Conservation (phyloP, 2,329 filamentous ascomycete species). For the Trematosphaeria pertusa region DNA sequence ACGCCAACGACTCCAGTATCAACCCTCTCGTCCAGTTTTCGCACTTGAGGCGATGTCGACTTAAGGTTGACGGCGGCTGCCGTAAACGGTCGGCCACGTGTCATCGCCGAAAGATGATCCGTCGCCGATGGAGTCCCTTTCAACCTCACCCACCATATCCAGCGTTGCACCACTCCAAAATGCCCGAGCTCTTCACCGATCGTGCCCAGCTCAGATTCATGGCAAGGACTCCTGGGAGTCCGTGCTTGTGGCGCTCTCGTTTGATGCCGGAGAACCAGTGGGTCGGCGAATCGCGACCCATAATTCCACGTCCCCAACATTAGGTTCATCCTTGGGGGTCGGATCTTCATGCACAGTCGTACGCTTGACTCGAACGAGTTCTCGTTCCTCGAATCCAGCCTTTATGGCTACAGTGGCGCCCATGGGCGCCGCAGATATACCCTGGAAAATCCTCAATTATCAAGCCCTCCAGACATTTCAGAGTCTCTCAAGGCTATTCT, state of each 20-base stretch:
- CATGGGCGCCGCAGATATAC: slow-evolving; percentile 34
- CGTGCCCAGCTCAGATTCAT: background rate
- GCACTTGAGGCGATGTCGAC: too few species aligned
- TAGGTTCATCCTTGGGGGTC: background rate
- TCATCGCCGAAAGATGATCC: too few species aligned
- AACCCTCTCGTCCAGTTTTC: too few species aligned
- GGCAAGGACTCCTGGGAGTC: slow-evolving; percentile 12
- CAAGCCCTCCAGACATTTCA: slow-evolving; percentile 4
- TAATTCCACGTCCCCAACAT: slow-evolving; percentile 19
- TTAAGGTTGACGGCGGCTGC: too few species aligned
- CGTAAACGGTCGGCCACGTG: too few species aligned
- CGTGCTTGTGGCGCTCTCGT: slow-evolving; percentile 12
- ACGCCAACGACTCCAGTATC: too few species aligned
- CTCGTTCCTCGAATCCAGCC: slow-evolving; percentile 36
- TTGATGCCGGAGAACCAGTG: slow-evolving; percentile 15
- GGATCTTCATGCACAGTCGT: slow-evolving; percentile 7
- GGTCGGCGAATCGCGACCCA: slow-evolving; percentile 26
- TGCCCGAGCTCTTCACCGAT: slow-evolving; percentile 8
- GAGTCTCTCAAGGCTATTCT: background rate
- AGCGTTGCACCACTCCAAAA: too few species aligned
- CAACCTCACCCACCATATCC: too few species aligned
- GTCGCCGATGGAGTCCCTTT: too few species aligned
- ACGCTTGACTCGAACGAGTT: slow-evolving; percentile 25
- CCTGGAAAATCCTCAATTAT: slow-evolving; percentile 15
- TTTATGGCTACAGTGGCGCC: slow-evolving; percentile 30